Evolutionary conservation across 2,329 filamentous ascomycete species (phyloP), one percentile per base, ranked within the genome.

Genomic region (Piedraia hortae): DNA sequence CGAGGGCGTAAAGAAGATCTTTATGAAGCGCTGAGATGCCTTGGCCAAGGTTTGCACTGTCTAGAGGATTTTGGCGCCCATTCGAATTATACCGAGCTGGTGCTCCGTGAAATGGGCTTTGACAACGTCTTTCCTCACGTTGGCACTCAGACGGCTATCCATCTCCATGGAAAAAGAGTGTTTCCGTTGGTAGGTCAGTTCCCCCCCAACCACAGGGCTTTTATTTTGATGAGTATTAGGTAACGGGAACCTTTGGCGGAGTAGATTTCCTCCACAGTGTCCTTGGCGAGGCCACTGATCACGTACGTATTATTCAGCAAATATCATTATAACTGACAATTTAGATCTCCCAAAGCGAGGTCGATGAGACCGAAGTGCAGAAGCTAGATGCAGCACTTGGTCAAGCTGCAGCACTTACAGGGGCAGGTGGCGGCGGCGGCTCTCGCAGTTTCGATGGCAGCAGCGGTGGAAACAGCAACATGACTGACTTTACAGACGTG

Each of bases 401-500:
- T 2, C 38, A 51, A 23, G 50, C 51, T 3, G 35, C 31, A 18
- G 38, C 37, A 16, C n/a, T n/a, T n/a, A n/a, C n/a, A n/a, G n/a
- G n/a, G n/a, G n/a, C n/a, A n/a, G n/a, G n/a, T n/a, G n/a, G n/a
- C n/a, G n/a, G n/a, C n/a, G n/a, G n/a, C n/a, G n/a, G n/a, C n/a
- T n/a, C n/a, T n/a, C n/a, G n/a, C n/a, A n/a, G n/a, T n/a, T n/a
- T n/a, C n/a, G n/a, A n/a, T n/a, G n/a, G n/a, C n/a, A 23, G 26
- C n/a, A 22, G 24, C 12, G 17, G 18, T 10, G 36, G 41, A 4
- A 34, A 32, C 11, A 30, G 35, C 11, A 27, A 31, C 14, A 37
- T 35, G 5, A 36, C 34, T 22, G 38, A 38, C n/a, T 37, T 93
- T 30, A 68, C 73, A 21, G 62, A 67, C 13, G 56, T 85, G 3